phyloP scores from a whole-genome alignment of 306 rosid species.

The Purshia tridentata region DNA sequence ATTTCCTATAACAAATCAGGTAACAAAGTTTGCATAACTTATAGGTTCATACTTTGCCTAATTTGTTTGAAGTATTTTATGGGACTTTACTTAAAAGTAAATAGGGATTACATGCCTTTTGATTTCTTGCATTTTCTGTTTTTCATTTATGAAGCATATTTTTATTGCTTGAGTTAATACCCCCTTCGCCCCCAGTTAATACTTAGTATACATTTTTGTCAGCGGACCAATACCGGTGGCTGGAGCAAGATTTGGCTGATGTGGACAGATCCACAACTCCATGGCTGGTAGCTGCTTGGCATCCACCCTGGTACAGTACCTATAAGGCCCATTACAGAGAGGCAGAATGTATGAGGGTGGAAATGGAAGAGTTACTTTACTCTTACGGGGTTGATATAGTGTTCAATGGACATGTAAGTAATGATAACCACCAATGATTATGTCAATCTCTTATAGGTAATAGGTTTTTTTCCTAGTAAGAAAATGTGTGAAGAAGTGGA shows the following conservation, averaged over 20 bases:
- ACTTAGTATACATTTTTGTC: slow-evolving; percentile 12
- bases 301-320: slow-evolving; percentile 84
- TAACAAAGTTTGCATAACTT: slow-evolving; percentile 9
- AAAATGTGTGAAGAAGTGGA: background rate
- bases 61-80: background rate
- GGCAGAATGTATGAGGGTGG: slow-evolving; percentile 82
- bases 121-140: background rate
- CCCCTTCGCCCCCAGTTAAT: background rate
- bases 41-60: background rate
- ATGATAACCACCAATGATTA: slow-evolving; percentile 10
- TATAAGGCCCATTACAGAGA: slow-evolving; percentile 74
- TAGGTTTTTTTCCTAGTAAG: background rate
- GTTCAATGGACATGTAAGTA: slow-evolving; percentile 81
- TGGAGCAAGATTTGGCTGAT: slow-evolving; percentile 70
- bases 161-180: background rate
- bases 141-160: background rate
- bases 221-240: slow-evolving; percentile 78
- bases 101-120: background rate
- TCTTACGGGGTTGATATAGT: slow-evolving; percentile 69
- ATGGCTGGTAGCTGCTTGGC: slow-evolving; percentile 86
- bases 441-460: slow-evolving; percentile 7
- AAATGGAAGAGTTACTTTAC: slow-evolving; percentile 70
- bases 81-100: no score
- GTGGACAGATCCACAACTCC: slow-evolving; percentile 74
- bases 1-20: slow-evolving; percentile 53